Base-by-base conservation (phyloP, 352 stramenopile species). In the Phytophthora macrochlamydospora region DNA sequence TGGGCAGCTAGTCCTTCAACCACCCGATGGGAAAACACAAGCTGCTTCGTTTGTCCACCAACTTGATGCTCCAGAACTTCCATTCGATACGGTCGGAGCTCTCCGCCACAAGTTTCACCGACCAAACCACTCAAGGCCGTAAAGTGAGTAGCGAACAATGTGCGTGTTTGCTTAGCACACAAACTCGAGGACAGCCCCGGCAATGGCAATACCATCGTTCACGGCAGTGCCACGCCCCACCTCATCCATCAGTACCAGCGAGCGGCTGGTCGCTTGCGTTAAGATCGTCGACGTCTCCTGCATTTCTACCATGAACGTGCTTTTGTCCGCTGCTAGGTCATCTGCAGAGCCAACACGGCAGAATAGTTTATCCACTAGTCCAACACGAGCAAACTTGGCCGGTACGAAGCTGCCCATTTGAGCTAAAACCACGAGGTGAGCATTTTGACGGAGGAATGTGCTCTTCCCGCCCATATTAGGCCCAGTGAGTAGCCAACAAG, bases 231-330 rank as follows among this genome's bases (percentile, higher is more conserved):
- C 90, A 3, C 90, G 79, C 2, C 90, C 90, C 2, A 97, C 79
- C 76, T 97, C 90, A 46, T 97, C 90, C 78, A 97, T 92, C 28
- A 97, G 56, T n/a, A 97, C 87, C 4, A 97, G 67, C n/a, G 80
- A 92, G 0, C 76, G 75, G n/a, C 67, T 61, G 11, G 87, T 95
- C 4, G 90, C 87, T 29, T 92, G 81, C 7, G 68, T 83, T 6
- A 96, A 58, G 50, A 96, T 88, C 38, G 82, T 89, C 28, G 87
- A 75, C 0, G 87, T 94, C 67, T 97, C 90, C 65, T 93, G 69
- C 89, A 97, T 96, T 65, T 97, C 90, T 7, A 95, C 79, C 74
- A 96, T 81, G 53, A 97, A 96, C 2, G 90, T 97, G 46, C 87
- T 95, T 42, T 81, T 84, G 62, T 93, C 87, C 1, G 81, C 80